These are phyloP conservation scores for Purpureocillium lavendulum DNA, from an alignment of 2,329 filamentous ascomycete species.

Conservation along the genomic window DNA sequence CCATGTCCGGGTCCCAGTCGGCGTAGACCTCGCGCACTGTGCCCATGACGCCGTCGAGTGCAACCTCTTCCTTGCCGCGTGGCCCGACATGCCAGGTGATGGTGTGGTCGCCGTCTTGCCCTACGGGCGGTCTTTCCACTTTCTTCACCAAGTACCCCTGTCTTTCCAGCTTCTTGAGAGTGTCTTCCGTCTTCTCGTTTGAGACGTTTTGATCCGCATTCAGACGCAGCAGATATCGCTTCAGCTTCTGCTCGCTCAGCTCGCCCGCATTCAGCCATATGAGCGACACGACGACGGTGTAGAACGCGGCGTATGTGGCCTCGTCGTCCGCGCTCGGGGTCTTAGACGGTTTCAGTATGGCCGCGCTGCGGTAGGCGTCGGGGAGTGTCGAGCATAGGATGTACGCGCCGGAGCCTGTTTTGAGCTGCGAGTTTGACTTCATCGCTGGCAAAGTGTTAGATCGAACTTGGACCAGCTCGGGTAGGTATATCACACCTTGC, in stretches of 20 bases:
- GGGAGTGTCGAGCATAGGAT: constrained; percentile 71
- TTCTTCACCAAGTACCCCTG: constrained; percentile 78
- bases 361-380: constrained; percentile 52
- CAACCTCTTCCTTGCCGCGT: constrained; percentile 78
- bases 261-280: constrained; percentile 67
- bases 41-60: constrained; percentile 63
- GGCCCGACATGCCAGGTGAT: constrained; percentile 80
- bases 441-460: constrained; percentile 21
- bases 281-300: constrained; percentile 69
- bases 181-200: constrained; percentile 64
- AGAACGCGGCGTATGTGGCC: constrained; percentile 72
- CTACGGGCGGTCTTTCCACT: constrained; percentile 49
- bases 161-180: constrained; percentile 65
- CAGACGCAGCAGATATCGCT: constrained; percentile 63
- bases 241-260: constrained; percentile 70
- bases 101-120: constrained; percentile 60
- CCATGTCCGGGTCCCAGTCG: constrained; percentile 42
- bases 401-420: constrained; percentile 60
- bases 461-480: not conserved
- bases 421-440: constrained; percentile 40
- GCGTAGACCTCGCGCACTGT: constrained; percentile 58
- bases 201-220: constrained; percentile 71
- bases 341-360: constrained; percentile 60
- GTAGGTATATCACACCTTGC: constrained; percentile 45
- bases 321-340: constrained; percentile 60